These are phyloP conservation scores for Conticribra weissflogii DNA, from an alignment of 108 stramenopile species.

Conservation along the genomic window DNA sequence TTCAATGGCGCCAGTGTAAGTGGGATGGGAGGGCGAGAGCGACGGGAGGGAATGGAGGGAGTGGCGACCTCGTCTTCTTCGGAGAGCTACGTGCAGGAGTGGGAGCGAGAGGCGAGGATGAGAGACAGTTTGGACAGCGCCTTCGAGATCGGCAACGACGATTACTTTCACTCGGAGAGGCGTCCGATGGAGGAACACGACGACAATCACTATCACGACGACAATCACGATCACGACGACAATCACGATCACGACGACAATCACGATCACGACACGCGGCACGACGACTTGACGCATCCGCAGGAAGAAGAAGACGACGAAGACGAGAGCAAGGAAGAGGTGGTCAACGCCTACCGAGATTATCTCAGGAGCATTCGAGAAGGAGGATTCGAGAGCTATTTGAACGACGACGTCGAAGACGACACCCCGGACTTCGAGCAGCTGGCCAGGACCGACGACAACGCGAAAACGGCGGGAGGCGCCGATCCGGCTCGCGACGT, in stretches of 20 bases:
- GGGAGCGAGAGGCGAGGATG: slow-evolving; percentile 15
- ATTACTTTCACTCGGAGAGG: neutral
- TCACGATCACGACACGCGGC: slow-evolving; percentile 6
- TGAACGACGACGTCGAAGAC: slow-evolving; percentile 22
- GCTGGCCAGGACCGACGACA: neutral
- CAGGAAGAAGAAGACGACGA: slow-evolving; percentile 12
- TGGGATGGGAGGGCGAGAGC: too few species aligned
- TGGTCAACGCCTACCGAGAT: slow-evolving; percentile 40
- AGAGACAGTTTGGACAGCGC: slow-evolving; percentile 12
- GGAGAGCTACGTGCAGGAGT: neutral
- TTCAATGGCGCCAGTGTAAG: too few species aligned
- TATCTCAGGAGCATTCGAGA: slow-evolving; percentile 44
- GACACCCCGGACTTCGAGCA: slow-evolving; percentile 20
- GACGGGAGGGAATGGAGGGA: too few species aligned
- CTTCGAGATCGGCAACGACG: slow-evolving; percentile 10
- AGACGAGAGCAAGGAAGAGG: slow-evolving; percentile 22
- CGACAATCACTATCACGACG: too few species aligned
- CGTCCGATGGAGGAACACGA: neutral
- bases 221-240: too few species aligned
- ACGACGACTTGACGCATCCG: too few species aligned
- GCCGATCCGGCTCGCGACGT: too few species aligned
- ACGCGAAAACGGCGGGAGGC: neutral
- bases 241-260: slow-evolving; percentile 6
- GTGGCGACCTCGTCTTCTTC: neutral
- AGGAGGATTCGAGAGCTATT: slow-evolving; percentile 45